Evolutionary conservation across 352 stramenopile species (phyloP), one percentile per base, ranked within the genome.

Genomic region (Globisporangium heterothallicum): DNA sequence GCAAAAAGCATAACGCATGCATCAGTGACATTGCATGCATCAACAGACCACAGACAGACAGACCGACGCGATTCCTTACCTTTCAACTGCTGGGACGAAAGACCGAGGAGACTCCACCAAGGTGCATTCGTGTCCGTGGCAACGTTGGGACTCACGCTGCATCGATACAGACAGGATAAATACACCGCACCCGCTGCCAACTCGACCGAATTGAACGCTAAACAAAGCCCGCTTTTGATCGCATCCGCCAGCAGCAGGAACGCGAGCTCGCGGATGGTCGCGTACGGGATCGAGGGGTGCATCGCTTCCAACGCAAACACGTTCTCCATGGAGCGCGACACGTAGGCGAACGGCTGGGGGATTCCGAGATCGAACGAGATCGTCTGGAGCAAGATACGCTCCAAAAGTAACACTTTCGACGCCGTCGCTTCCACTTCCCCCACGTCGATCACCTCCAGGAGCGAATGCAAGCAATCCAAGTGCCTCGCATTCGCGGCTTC

Each of bases 351-450:
- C 0, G 81, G 78, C 58, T 90, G 74, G 14, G 81, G 69, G 2
- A 78, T 62, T n/a, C 66, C 66, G 18, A 92, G 61, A 42, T 92
- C 73, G 46, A 90, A 92, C 21, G 70, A 77, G 13, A 92, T 63
- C 25, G 78, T 88, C 43, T 88, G 79, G 47, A 92, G 53, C 46
- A 92, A 26, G 24, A 92, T 70, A 44, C 81, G 59, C 65, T 92
- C 78, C 10, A 86, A 64, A 26, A 89, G 64, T 44, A 89, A 60
- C 49, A 92, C 76, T 21, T 83, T 84, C 19, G 55, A 61, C 0
- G 77, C 42, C 32, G 83, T 84, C 2, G 62, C 64, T 49, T 90
- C 82, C 21, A 92, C 70, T 41, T 88, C 72, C 27, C 72, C 77
- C 14, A 88, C 74, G 43, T 88, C 72, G 30, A 85, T 63, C 1